Conservation (phyloP, 1,139 yeast genomes). For the Saccharomyces hybrid region DNA sequence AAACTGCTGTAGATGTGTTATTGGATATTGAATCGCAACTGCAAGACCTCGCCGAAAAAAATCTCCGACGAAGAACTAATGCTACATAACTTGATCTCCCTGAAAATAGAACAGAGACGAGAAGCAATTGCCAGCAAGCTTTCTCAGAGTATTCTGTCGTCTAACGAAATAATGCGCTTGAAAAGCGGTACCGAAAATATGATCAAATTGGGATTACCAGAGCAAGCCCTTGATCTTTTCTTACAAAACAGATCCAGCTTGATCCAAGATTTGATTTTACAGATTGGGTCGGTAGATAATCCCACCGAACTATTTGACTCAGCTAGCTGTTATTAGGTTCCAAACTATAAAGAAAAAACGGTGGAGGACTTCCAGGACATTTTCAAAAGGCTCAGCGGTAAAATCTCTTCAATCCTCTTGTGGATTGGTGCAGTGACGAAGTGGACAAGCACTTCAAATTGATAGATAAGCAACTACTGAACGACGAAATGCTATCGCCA, state of each 20-base stretch:
- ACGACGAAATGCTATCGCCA: slow-evolving; percentile 46
- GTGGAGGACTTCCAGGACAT: slow-evolving; percentile 40
- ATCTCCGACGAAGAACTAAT: slow-evolving; percentile 35
- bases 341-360: slow-evolving; percentile 46
- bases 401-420: slow-evolving; percentile 38
- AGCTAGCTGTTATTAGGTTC: slow-evolving; percentile 53
- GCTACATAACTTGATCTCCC: slow-evolving; percentile 36
- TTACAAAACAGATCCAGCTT: slow-evolving; percentile 41
- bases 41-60: slow-evolving; percentile 10
- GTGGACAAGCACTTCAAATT: slow-evolving; percentile 52
- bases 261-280: slow-evolving; percentile 40
- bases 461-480: slow-evolving; percentile 61
- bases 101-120: slow-evolving; percentile 38
- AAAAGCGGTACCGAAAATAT: slow-evolving; percentile 35
- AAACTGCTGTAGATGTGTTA: slow-evolving; percentile 22
- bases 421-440: slow-evolving; percentile 66
- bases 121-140: slow-evolving; percentile 27
- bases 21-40: slow-evolving; percentile 18
- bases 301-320: slow-evolving; percentile 49
- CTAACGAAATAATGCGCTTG: slow-evolving; percentile 30
- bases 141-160: slow-evolving; percentile 29
- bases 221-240: slow-evolving; percentile 42
- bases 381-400: slow-evolving; percentile 35
- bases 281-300: slow-evolving; percentile 49
- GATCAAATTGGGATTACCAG: slow-evolving; percentile 37